A percentile compares a stretch with the other conserved stretches of the same genome.
These are phyloP conservation scores for Podila minutissima DNA, from an alignment of 192 early-diverging fungal species.

Conservation along the genomic window DNA sequence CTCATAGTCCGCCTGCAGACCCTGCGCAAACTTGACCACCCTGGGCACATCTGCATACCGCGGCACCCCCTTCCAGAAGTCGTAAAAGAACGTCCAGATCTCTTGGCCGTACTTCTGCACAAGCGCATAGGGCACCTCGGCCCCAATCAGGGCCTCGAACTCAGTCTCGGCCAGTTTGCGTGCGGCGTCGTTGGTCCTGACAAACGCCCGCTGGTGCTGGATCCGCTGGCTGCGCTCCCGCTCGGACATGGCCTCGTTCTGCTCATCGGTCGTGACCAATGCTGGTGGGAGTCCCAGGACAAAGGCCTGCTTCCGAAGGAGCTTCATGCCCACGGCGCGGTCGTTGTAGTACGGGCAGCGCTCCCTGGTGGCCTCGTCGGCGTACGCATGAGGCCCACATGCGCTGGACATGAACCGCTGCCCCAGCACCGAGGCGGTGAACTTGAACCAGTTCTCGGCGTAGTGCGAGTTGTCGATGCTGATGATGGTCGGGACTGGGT, in stretches of 20 bases:
- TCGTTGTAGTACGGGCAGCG: conserved; percentile 25
- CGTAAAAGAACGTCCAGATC: not conserved
- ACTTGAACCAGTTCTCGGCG: conserved; percentile 32
- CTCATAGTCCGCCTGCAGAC: conserved; percentile 5
- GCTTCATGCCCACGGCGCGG: not conserved
- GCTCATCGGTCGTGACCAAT: conserved; percentile 1
- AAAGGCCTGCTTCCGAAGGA: not conserved
- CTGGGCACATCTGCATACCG: conserved; percentile 5
- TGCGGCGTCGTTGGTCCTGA: not conserved
- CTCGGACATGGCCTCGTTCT: not conserved
- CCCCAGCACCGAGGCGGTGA: conserved; percentile 17
- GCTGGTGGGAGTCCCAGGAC: conserved; percentile 5
- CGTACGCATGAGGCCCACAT: conserved; percentile 18
- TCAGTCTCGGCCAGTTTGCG: not conserved
- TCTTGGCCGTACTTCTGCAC: not conserved
- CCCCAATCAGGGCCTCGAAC: not conserved
- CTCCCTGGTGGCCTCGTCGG: conserved; percentile 8
- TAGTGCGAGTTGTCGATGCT: conserved; percentile 30
- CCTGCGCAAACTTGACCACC: not conserved
- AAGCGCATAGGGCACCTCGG: not conserved
- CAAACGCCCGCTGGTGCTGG: not conserved
- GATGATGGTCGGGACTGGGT: conserved; percentile 20
- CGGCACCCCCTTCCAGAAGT: conserved; percentile 2
- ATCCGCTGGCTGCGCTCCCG: not conserved
- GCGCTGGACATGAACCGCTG: conserved; percentile 15